phyloP scores from a whole-genome alignment of 2,329 filamentous ascomycete species.

The Emergomyces orientalis region DNA sequence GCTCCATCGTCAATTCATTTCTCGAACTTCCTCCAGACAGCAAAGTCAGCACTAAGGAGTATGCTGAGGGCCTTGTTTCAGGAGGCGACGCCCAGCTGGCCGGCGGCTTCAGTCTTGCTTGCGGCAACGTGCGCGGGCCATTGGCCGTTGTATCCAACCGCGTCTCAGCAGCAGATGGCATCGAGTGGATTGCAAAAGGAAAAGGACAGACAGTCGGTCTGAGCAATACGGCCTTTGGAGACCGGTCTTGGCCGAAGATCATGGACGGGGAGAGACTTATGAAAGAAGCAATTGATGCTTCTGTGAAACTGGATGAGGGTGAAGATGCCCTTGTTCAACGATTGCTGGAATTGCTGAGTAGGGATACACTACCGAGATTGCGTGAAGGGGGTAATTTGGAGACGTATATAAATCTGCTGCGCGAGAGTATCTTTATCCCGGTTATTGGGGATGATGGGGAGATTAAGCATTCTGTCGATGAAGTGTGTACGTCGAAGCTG shows the following conservation, averaged over 20 bases:
- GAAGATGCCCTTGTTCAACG: slow-evolving; percentile 44
- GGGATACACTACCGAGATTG: slow-evolving; percentile 47
- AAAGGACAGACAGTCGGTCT: slow-evolving; percentile 48
- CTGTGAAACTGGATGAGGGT: slow-evolving; percentile 34
- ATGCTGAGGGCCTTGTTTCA: slow-evolving; percentile 47
- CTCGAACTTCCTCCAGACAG: slow-evolving; percentile 38
- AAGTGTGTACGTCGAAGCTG: slow-evolving; percentile 30
- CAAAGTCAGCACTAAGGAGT: slow-evolving; percentile 39
- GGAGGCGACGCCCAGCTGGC: slow-evolving; percentile 45
- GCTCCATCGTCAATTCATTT: slow-evolving; percentile 52
- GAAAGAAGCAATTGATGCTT: slow-evolving; percentile 40
- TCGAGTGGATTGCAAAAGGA: slow-evolving; percentile 43
- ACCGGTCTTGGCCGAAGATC: slow-evolving; percentile 54
- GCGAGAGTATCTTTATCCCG: slow-evolving; percentile 54
- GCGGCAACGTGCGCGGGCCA: slow-evolving; percentile 46
- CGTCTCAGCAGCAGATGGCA: slow-evolving; percentile 42
- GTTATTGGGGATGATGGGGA: slow-evolving; percentile 42
- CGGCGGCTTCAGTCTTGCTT: slow-evolving; percentile 55
- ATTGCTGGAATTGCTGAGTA: slow-evolving; percentile 45
- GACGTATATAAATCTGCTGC: slow-evolving; percentile 47
- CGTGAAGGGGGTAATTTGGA: slow-evolving; percentile 44
- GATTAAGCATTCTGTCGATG: slow-evolving; percentile 20
- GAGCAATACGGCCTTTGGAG: slow-evolving; percentile 52
- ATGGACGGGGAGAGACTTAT: slow-evolving; percentile 48
- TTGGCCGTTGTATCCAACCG: slow-evolving; percentile 56